phyloP scores from a whole-genome alignment of 306 rosid genomes.

The Lathyrus sativus region DNA sequence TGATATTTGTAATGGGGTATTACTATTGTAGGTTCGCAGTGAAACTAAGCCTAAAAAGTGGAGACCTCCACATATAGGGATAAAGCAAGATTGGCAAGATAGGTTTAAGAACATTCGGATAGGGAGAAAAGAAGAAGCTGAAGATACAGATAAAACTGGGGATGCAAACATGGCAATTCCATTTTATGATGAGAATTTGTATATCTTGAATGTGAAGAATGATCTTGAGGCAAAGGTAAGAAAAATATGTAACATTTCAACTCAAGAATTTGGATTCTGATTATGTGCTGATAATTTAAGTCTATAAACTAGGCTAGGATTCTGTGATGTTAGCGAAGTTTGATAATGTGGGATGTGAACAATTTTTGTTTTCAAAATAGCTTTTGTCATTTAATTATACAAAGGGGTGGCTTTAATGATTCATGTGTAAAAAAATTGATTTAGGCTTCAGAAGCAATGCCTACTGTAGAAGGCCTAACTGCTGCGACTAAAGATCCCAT shows the following conservation, averaged over 20 bases:
- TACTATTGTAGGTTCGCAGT: conserved; percentile 51
- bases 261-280: conserved; percentile 4
- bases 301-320: conserved; percentile 4
- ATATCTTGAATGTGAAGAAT: conserved; percentile 79
- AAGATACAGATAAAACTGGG: conserved; percentile 65
- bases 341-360: conserved; percentile 9
- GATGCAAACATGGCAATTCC: conserved; percentile 70
- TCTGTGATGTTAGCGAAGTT: conserved; percentile 18
- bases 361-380: conserved; percentile 29
- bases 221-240: conserved; percentile 82
- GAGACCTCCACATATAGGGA: conserved; percentile 69
- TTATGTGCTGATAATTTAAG: conserved; percentile 23
- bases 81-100: conserved; percentile 93
- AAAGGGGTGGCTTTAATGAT: conserved; percentile 34
- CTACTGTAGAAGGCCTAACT: conserved; percentile 71
- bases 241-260: conserved; percentile 32
- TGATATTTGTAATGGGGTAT: conserved; percentile 34
- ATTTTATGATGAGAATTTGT: conserved; percentile 83
- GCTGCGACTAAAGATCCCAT: conserved; percentile 61
- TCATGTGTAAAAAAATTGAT: conserved; percentile 26
- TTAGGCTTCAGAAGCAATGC: conserved; percentile 70
- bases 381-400: conserved; percentile 23
- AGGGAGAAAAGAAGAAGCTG: conserved; percentile 67
- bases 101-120: conserved; percentile 65
- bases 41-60: conserved; percentile 67